phyloP scores from a whole-genome alignment of 1,284 basidiomycete genomes.

The Tremellales sp. region DNA sequence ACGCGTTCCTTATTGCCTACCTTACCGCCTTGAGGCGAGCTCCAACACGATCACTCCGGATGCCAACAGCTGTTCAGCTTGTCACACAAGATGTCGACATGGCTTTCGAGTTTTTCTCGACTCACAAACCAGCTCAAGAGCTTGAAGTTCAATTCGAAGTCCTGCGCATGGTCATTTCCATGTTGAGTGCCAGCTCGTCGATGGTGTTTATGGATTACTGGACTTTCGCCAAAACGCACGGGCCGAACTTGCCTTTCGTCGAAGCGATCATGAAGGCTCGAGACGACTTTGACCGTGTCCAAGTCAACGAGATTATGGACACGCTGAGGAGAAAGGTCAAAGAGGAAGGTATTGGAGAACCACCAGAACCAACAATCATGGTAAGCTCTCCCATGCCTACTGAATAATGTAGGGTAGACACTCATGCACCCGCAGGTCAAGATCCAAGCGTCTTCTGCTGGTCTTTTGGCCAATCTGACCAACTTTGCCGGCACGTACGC shows the following conservation, averaged over 20 bases:
- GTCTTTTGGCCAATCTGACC: constrained; percentile 37
- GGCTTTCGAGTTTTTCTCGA: constrained; percentile 75
- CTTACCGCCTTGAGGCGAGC: constrained; percentile 81
- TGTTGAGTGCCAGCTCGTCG: constrained; percentile 85
- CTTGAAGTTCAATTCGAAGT: constrained; percentile 81
- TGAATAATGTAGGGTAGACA: background rate
- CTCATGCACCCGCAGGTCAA: constrained; percentile 26
- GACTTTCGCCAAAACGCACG: constrained; percentile 93
- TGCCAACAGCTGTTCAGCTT: constrained; percentile 75
- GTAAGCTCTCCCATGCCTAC: constrained; percentile 50
- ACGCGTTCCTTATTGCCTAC: constrained; percentile 85
- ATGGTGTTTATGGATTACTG: constrained; percentile 93
- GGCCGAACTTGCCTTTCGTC: constrained; percentile 86
- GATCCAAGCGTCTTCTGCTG: constrained; percentile 30
- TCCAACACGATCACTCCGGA: constrained; percentile 66
- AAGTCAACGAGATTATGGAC: constrained; percentile 90
- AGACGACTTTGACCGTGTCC: constrained; percentile 82
- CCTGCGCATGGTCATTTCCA: constrained; percentile 74
- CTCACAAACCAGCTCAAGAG: constrained; percentile 73
- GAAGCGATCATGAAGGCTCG: constrained; percentile 84
- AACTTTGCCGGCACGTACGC: constrained; percentile 35
- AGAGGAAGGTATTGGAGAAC: constrained; percentile 76
- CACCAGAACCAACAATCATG: constrained; percentile 52
- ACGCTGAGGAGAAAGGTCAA: constrained; percentile 86
- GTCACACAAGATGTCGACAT: constrained; percentile 77